A percentile compares a stretch with the other conserved stretches of the same genome.
Evolutionary conservation across 495 filamentous ascomycete genomes (phyloP).

Genomic region (Chlorociboria aeruginascens): DNA sequence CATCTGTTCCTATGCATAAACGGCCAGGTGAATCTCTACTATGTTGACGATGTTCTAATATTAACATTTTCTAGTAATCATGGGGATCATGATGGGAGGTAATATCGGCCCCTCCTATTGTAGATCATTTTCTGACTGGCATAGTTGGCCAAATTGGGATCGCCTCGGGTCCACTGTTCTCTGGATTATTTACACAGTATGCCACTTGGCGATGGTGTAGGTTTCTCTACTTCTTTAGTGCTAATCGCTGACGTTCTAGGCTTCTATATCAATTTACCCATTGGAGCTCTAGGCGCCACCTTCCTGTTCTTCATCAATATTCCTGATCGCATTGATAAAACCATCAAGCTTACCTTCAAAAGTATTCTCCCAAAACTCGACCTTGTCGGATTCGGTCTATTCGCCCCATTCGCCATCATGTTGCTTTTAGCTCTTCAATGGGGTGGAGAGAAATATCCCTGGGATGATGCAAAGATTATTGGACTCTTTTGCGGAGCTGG

Average conservation of each 20-base stretch:
- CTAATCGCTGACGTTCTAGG: conserved; percentile 10
- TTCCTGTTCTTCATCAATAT: conserved; percentile 36
- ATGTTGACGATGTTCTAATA: background rate
- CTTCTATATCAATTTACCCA: conserved; percentile 56
- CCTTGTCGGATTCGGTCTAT: conserved; percentile 30
- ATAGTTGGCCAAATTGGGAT: conserved; percentile 33
- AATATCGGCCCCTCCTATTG: background rate
- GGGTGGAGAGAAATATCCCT: conserved; percentile 29
- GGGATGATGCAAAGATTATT: conserved; percentile 27
- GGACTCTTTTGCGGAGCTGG: conserved; percentile 37
- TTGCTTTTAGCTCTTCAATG: conserved; percentile 35
- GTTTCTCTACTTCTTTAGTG: background rate
- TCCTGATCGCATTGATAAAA: conserved; percentile 23
- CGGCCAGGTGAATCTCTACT: conserved; percentile 30
- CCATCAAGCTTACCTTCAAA: background rate
- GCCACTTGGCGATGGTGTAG: conserved; percentile 35
- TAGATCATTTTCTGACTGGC: background rate
- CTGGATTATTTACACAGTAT: conserved; percentile 52
- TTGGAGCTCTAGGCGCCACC: conserved; percentile 35
- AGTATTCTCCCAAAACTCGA: conserved; percentile 32
- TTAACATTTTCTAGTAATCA: conserved; percentile 49
- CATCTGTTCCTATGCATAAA: conserved; percentile 33
- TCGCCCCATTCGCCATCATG: conserved; percentile 25
- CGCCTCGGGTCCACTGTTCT: conserved; percentile 40
- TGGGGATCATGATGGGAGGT: conserved; percentile 37